Percentiles rank a stretch among this genome's conserved stretches.
Evolutionary conservation across 306 rosid genomes (phyloP).

Genomic region (Acacia crassicarpa): DNA sequence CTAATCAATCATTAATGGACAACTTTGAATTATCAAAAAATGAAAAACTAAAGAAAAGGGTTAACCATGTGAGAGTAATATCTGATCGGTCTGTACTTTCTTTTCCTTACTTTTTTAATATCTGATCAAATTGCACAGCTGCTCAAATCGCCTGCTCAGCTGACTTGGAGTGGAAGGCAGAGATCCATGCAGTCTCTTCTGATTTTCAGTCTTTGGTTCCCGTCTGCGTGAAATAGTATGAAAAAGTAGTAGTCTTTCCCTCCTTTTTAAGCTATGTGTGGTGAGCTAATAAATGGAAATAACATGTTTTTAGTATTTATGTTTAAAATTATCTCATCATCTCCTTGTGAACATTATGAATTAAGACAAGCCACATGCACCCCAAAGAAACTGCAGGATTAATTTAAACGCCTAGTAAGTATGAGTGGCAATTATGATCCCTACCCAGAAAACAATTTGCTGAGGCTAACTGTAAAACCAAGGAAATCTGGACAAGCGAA

Average conservation of each 20-base stretch:
- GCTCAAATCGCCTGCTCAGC: conserved; percentile 29
- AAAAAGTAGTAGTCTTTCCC: conserved; percentile 29
- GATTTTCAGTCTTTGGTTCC: conserved; percentile 4
- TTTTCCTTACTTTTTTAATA: no score
- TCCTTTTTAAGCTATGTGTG: conserved; percentile 40
- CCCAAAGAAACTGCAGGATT: not conserved
- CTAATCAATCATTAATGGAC: conserved; percentile 31
- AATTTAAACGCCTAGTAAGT: no score
- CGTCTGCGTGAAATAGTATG: conserved; percentile 37
- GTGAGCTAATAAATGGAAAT: conserved; percentile 42
- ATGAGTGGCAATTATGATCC: not conserved
- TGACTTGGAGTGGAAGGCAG: conserved; percentile 14
- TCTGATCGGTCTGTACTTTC: no score
- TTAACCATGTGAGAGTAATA: conserved; percentile 24
- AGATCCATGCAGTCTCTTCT: not conserved
- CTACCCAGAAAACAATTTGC: not conserved
- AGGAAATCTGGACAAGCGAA: conserved; percentile 3
- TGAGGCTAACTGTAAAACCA: not conserved
- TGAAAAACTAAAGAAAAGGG: not conserved
- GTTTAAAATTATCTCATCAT: conserved; percentile 20
- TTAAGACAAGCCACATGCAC: conserved; percentile 16
- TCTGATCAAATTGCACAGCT: no score
- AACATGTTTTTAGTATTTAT: conserved; percentile 43
- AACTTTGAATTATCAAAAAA: not conserved
- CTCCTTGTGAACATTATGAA: not conserved